These are phyloP conservation scores for Balamuthia mandrillaris DNA, from an alignment of 208 protist species.

Conservation along the genomic window DNA sequence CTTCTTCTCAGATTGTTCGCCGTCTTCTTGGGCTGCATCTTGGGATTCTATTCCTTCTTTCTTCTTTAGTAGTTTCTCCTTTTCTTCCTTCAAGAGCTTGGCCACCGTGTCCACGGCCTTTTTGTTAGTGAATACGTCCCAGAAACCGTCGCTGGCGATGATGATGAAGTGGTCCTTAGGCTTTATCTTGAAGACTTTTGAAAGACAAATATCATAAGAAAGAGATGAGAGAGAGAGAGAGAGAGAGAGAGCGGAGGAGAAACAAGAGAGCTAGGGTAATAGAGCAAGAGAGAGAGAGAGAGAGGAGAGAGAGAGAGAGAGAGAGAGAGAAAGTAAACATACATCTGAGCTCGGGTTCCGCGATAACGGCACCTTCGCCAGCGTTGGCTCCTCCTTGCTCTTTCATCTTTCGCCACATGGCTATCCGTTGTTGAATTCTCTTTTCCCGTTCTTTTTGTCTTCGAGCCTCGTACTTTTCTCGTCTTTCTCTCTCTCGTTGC, in stretches of 20 bases:
- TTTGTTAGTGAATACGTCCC: conserved; percentile 32
- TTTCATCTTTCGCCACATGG: no score
- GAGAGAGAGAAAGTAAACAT: no score
- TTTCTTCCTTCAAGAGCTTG: neutral
- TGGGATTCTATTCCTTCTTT: neutral
- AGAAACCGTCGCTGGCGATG: neutral
- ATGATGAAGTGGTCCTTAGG: neutral
- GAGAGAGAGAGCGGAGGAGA: no score
- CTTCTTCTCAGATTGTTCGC: no score
- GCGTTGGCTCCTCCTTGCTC: neutral
- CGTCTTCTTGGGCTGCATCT: no score
- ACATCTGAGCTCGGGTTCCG: neutral
- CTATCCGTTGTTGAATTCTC: neutral
- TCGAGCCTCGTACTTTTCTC: neutral
- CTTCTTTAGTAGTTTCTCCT: conserved; percentile 14
- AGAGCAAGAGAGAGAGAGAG: no score
- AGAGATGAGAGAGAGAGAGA: no score
- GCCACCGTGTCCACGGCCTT: conserved; percentile 2
- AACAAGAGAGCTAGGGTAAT: no score
- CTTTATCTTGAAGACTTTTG: neutral
- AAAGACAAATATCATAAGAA: no score
- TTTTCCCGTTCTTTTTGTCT: neutral
- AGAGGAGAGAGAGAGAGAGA: no score
- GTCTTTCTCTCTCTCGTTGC: neutral
- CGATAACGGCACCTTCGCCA: neutral